Percentiles rank a stretch among this genome's conserved stretches.
Evolutionary conservation across 129 eudicot genomes (phyloP).

Genomic region (Kitagawia praeruptora): DNA sequence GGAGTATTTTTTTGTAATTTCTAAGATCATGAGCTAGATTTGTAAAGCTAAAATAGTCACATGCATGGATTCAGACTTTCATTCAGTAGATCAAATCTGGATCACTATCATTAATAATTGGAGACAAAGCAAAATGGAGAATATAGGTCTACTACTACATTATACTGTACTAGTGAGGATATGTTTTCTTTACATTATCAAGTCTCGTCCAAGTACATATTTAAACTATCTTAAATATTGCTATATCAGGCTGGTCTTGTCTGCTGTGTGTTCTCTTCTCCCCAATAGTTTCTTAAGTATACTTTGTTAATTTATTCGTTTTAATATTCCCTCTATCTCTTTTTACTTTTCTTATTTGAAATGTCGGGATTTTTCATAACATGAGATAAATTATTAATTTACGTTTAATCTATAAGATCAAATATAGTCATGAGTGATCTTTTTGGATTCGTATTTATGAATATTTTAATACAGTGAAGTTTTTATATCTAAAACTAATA

Average conservation of each 20-base stretch:
- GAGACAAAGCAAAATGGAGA: slow-evolving; percentile 2
- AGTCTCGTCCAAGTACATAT: not conserved
- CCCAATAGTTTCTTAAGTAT: no score
- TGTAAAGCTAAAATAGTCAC: not conserved
- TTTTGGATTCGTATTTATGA: no score
- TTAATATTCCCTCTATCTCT: no score
- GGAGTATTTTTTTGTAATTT: not conserved
- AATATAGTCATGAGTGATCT: no score
- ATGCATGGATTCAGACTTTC: not conserved
- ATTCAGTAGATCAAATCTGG: not conserved
- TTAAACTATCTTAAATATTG: slow-evolving; percentile 4
- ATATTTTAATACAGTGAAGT: no score
- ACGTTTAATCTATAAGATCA: no score
- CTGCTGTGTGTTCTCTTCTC: not conserved
- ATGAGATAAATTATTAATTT: no score
- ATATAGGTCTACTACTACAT: not conserved
- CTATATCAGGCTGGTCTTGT: not conserved
- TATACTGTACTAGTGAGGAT: not conserved
- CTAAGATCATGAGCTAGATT: not conserved
- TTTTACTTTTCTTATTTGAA: no score
- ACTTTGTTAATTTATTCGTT: not conserved
- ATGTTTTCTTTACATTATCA: not conserved
- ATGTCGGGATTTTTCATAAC: no score
- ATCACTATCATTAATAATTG: not conserved
- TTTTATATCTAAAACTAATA: no score